Conservation (phyloP, 164 flowering plant species). For the Magnolia changhungtana region DNA sequence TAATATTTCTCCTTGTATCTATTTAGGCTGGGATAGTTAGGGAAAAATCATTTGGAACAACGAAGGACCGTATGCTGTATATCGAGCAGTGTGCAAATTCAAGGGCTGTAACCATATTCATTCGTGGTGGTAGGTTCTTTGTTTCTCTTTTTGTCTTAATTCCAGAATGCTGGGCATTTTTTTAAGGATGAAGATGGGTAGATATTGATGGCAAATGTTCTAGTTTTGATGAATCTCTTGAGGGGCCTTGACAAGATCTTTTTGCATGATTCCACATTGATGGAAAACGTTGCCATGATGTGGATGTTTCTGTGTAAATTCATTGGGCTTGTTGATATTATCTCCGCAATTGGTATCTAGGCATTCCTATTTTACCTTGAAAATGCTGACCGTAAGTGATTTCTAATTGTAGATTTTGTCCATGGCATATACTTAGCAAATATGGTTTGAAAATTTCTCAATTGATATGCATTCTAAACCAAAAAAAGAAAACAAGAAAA, state of each 20-base stretch:
- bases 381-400: background rate
- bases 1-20: background rate
- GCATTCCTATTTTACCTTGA: background rate
- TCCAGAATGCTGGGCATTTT: background rate
- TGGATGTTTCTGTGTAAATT: background rate
- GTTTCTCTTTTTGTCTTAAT: background rate
- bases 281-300: no score
- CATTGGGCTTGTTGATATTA: background rate
- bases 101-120: slow-evolving; percentile 83
- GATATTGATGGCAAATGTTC: background rate
- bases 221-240: background rate
- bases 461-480: background rate
- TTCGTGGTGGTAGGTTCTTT: slow-evolving; percentile 73
- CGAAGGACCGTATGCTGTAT: slow-evolving; percentile 93
- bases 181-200: background rate
- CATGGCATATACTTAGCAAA: background rate
- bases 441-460: background rate
- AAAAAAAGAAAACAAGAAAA: background rate
- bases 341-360: background rate
- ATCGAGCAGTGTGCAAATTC: slow-evolving; percentile 98
- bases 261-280: no score
- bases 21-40: slow-evolving; percentile 91
- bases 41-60: slow-evolving; percentile 94
- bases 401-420: background rate
- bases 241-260: no score